These are phyloP conservation scores for Ochromonas danica DNA, from an alignment of 108 stramenopile genomes.

Conservation along the genomic window DNA sequence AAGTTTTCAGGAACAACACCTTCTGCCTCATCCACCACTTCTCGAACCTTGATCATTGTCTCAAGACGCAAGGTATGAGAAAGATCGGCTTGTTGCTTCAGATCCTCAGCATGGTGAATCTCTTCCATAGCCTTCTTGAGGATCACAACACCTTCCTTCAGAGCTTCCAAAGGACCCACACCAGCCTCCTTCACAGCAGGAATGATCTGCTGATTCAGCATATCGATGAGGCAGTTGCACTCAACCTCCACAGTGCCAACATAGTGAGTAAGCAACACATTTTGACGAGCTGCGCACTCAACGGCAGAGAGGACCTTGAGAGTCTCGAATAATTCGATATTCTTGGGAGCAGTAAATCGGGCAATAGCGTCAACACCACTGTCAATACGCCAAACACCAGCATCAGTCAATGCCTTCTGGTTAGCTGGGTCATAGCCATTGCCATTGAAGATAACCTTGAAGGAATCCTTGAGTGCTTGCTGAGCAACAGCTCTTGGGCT, in stretches of 20 bases:
- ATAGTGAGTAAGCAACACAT: slow-evolving; percentile 84
- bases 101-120: slow-evolving; percentile 49
- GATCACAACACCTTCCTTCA: slow-evolving; percentile 54
- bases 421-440: slow-evolving; percentile 77
- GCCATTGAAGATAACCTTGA: slow-evolving; percentile 90
- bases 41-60: slow-evolving; percentile 85
- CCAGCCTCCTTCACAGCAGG: slow-evolving; percentile 68
- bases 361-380: slow-evolving; percentile 87
- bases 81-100: slow-evolving; percentile 66
- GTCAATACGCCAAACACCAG: slow-evolving; percentile 86
- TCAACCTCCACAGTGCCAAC: slow-evolving; percentile 87
- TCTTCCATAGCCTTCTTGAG: background rate
- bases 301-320: slow-evolving; percentile 76
- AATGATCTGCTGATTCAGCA: slow-evolving; percentile 89
- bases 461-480: slow-evolving; percentile 73
- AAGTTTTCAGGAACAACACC: slow-evolving; percentile 76
- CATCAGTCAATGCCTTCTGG: slow-evolving; percentile 71
- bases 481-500: slow-evolving; percentile 68
- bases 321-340: slow-evolving; percentile 78
- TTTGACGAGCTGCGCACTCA: slow-evolving; percentile 79
- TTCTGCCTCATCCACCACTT: slow-evolving; percentile 80
- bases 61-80: slow-evolving; percentile 75
- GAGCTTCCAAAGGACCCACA: slow-evolving; percentile 53
- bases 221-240: slow-evolving; percentile 78
- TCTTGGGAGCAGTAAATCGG: slow-evolving; percentile 71